phyloP scores from a whole-genome alignment of 208 protist genomes.

The Trypanosoma platydactyli region DNA sequence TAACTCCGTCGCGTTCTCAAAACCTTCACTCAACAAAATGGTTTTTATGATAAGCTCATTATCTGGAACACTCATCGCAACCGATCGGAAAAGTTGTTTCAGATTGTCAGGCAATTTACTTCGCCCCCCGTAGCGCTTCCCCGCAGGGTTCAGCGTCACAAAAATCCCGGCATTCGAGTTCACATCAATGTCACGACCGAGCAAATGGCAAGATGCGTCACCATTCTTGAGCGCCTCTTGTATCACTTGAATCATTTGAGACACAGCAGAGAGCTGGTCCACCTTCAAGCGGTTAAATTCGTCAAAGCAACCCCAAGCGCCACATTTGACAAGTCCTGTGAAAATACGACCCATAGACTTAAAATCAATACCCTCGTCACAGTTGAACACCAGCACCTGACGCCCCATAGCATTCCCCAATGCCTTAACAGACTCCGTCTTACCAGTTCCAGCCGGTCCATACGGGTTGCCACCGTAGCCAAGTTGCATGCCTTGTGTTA shows the following conservation, averaged over 20 bases:
- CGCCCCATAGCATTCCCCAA: slow-evolving; percentile 97
- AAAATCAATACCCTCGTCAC: slow-evolving; percentile 99
- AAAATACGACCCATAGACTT: slow-evolving; percentile 99
- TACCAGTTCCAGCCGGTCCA: slow-evolving; percentile 98
- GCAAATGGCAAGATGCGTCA: slow-evolving; percentile 82
- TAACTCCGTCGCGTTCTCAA: slow-evolving; percentile 93
- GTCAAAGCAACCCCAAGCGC: slow-evolving; percentile 99
- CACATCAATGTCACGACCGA: slow-evolving; percentile 92
- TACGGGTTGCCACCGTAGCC: slow-evolving; percentile 99
- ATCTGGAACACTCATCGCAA: slow-evolving; percentile 98
- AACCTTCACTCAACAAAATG: slow-evolving; percentile 97
- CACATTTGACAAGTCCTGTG: slow-evolving; percentile 98
- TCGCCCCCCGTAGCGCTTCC: slow-evolving; percentile 98
- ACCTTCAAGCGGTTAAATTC: slow-evolving; percentile 99
- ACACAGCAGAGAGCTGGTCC: slow-evolving; percentile 98
- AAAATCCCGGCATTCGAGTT: slow-evolving; percentile 98
- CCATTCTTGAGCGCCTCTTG: slow-evolving; percentile 96
- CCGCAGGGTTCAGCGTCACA: slow-evolving; percentile 98
- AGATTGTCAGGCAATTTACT: slow-evolving; percentile 99
- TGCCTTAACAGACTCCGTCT: slow-evolving; percentile 99
- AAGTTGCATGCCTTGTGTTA: slow-evolving; percentile 97
- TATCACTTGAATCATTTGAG: slow-evolving; percentile 99
- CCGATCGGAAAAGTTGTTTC: slow-evolving; percentile 98
- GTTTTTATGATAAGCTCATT: slow-evolving; percentile 98
- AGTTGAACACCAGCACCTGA: slow-evolving; percentile 99